These are phyloP conservation scores for Oenanthe javanica DNA, from an alignment of 140 eudicot species.

Conservation along the genomic window DNA sequence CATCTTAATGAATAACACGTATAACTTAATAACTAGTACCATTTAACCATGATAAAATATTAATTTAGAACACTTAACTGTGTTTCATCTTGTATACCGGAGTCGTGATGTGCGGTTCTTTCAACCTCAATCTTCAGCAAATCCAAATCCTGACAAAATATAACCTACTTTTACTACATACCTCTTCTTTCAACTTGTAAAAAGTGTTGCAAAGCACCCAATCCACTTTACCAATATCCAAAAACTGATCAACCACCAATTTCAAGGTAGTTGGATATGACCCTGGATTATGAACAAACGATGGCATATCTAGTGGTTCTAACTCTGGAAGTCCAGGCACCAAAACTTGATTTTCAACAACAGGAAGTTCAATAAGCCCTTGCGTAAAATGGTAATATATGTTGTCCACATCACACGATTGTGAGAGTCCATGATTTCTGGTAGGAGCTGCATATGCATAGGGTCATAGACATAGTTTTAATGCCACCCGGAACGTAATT, in stretches of 20 bases:
- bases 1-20: no score
- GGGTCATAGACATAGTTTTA: conserved; percentile 23
- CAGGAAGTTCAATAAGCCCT: conserved; percentile 24
- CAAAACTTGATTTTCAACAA: neutral
- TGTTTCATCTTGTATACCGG: no score
- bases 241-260: no score
- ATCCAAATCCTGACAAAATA: neutral
- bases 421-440: conserved; percentile 27
- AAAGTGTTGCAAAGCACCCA: no score
- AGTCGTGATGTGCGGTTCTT: no score
- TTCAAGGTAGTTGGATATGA: no score
- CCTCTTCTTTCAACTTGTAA: conserved; percentile 13
- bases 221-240: no score
- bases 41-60: no score
- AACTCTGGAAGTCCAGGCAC: conserved; percentile 29
- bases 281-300: conserved; percentile 2
- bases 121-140: no score
- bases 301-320: conserved; percentile 20
- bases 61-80: no score
- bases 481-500: no score
- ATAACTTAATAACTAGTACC: no score
- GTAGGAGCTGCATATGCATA: neutral
- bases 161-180: neutral
- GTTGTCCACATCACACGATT: conserved; percentile 27
- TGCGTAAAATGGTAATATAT: conserved; percentile 20